Base-by-base conservation (phyloP, 768 basidiomycete species). In the Termitomyces sp. region DNA sequence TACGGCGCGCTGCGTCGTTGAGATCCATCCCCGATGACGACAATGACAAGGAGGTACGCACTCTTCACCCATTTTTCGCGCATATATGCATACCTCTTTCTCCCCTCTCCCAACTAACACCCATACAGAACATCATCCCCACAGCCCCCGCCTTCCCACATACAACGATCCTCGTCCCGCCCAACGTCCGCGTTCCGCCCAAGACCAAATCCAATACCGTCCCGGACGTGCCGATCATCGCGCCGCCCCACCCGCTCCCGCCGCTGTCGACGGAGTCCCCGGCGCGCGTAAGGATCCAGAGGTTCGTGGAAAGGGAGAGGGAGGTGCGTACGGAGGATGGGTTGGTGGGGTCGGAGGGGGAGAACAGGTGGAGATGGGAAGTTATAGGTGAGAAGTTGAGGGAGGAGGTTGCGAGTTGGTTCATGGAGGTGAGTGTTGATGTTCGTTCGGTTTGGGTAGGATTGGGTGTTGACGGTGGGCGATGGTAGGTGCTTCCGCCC, bases 281-380 rank as follows among this genome's bases (percentile, higher is more conserved):
- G 2, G 49, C 43, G 6, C 16, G 7, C 5, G 27, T 39, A 30
- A 51, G 57, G 7, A 36, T 58, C 1, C 33, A 20, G n/a, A 33
- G 57, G 13, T 53, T 37, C n/a, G 6, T 58, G 13, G 24, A 53
- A 33, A 13, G 57, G 26, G 57, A 58, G 51, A 58, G 4, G 16
- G 36, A 3, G 26, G 3, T 58, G 36, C 42, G 57, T n/a, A n/a
- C 4, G 24, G 51, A 37, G 26, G 33, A 58, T 8, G 57, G 56
- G 13, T 20, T 46, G 14, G 45, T 13, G n/a, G 16, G 10, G 4
- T 0, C 5, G 3, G 50, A 57, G 5, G 18, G 7, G 5, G 4
- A 33, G 9, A 9, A 20, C 12, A 24, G 26, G 27, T 53, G 57
- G 50, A 18, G 16, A 22, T 58, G 57, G 57, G 50, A 53, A 1